These are phyloP conservation scores for Salisapilia sapeloensis DNA, from an alignment of 352 stramenopile species.

Conservation along the genomic window DNA sequence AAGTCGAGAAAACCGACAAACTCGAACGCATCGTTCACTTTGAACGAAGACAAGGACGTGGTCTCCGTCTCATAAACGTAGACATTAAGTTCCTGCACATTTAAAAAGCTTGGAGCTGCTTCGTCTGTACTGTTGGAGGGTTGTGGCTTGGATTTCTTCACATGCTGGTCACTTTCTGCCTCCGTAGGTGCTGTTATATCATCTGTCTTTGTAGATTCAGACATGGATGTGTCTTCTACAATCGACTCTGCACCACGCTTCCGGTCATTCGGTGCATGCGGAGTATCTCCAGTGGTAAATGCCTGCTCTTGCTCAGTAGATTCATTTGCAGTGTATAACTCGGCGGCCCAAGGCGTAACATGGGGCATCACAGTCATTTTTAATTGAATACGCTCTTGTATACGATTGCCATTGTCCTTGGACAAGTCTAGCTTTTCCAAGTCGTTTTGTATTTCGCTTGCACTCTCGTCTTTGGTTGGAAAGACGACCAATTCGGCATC, in stretches of 20 bases:
- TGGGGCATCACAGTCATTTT: constrained; percentile 44
- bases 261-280: not conserved
- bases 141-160: constrained; percentile 24
- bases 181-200: constrained; percentile 29
- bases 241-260: constrained; percentile 4
- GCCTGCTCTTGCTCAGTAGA: not conserved
- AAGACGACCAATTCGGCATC: constrained; percentile 54
- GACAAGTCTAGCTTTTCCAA: not conserved
- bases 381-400: constrained; percentile 45
- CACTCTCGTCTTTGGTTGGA: constrained; percentile 2
- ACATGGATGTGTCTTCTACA: not conserved
- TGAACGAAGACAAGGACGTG: constrained; percentile 31
- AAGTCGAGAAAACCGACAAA: constrained; percentile 63
- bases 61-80: constrained; percentile 59
- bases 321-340: constrained; percentile 8
- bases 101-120: constrained; percentile 3
- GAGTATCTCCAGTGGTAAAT: not conserved
- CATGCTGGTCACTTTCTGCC: constrained; percentile 4
- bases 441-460: not conserved
- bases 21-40: constrained; percentile 73
- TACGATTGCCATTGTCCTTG: constrained; percentile 7
- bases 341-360: constrained; percentile 26
- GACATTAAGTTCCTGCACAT: constrained; percentile 26
- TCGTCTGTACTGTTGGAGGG: not conserved
- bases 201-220: constrained; percentile 4